Conservation (phyloP, 2,329 filamentous ascomycete species). For the Ceratocystis huliohia region DNA sequence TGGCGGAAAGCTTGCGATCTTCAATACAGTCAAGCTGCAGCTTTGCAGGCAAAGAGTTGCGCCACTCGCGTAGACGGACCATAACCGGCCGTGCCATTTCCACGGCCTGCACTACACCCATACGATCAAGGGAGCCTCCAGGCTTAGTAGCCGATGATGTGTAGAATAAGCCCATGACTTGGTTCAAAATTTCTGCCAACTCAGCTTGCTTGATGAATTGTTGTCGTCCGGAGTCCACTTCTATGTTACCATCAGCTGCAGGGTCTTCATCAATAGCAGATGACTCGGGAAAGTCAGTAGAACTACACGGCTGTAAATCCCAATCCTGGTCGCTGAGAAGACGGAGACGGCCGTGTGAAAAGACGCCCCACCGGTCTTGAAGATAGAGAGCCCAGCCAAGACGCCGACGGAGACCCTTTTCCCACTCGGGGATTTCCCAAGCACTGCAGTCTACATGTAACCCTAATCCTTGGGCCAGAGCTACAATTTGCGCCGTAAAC, state of each 20-base stretch:
- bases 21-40: conserved; percentile 32
- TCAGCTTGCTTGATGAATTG: conserved; percentile 35
- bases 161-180: conserved; percentile 29
- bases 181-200: conserved; percentile 34
- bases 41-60: conserved; percentile 31
- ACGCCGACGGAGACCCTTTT: conserved; percentile 42
- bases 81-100: conserved; percentile 37
- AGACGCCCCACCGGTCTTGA: conserved; percentile 45
- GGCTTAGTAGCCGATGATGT: conserved; percentile 20
- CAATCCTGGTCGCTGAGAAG: conserved; percentile 40
- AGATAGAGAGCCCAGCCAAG: conserved; percentile 45
- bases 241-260: conserved; percentile 27
- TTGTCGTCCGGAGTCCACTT: conserved; percentile 30
- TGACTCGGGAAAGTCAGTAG: conserved; percentile 25
- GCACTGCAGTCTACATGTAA: conserved; percentile 40
- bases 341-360: conserved; percentile 41
- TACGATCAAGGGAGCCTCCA: conserved; percentile 16
- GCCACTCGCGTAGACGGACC: conserved; percentile 36
- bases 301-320: conserved; percentile 30
- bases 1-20: conserved; percentile 30
- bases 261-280: conserved; percentile 24
- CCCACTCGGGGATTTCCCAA: conserved; percentile 43
- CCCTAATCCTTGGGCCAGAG: conserved; percentile 37
- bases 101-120: conserved; percentile 26
- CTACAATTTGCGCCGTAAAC: conserved; percentile 33